These are phyloP conservation scores for Aureobasidium zeae DNA, from an alignment of 2,329 filamentous ascomycete genomes.

Conservation along the genomic window DNA sequence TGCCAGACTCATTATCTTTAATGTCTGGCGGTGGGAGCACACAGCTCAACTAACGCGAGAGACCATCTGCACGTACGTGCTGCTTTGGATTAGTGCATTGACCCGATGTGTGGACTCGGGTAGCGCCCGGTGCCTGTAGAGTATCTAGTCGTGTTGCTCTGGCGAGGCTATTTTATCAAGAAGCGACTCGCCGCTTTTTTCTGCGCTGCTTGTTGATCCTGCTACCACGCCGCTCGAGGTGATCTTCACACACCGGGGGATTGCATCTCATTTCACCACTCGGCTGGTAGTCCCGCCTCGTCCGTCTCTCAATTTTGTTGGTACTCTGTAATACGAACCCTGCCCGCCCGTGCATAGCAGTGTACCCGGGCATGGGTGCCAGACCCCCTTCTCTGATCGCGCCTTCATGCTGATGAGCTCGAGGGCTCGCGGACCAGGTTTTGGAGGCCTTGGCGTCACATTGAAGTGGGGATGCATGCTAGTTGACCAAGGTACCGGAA, in stretches of 20 bases:
- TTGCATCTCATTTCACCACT: conserved; percentile 10
- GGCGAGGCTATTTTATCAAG: conserved; percentile 13
- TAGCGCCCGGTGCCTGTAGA: conserved; percentile 15
- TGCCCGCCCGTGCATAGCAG: conserved; percentile 9
- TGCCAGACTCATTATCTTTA: conserved; percentile 15
- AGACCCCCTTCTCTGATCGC: conserved; percentile 5
- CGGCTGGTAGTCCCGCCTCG: conserved; percentile 12
- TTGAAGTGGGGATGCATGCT: conserved; percentile 13
- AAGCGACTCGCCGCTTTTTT: conserved; percentile 8
- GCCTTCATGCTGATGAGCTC: conserved; percentile 10
- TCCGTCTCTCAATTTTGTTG: conserved; percentile 3
- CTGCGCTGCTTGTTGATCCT: no score
- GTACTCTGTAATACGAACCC: conserved; percentile 10
- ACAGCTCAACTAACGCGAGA: conserved; percentile 14
- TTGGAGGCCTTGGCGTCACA: conserved; percentile 4
- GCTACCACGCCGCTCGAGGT: conserved; percentile 3
- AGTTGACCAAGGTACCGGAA: conserved; percentile 9
- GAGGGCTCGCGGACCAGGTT: conserved; percentile 13
- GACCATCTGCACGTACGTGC: conserved; percentile 16
- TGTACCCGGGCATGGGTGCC: conserved; percentile 11
- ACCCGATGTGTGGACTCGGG: conserved; percentile 13
- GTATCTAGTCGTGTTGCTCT: conserved; percentile 8
- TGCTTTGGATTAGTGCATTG: conserved; percentile 16
- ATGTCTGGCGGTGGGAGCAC: conserved; percentile 16
- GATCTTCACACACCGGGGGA: conserved; percentile 3